A percentile compares a stretch with the other conserved stretches of the same genome.
Conservation (phyloP, 192 early-diverging fungal genomes). For the Rhizophagus clarus region DNA sequence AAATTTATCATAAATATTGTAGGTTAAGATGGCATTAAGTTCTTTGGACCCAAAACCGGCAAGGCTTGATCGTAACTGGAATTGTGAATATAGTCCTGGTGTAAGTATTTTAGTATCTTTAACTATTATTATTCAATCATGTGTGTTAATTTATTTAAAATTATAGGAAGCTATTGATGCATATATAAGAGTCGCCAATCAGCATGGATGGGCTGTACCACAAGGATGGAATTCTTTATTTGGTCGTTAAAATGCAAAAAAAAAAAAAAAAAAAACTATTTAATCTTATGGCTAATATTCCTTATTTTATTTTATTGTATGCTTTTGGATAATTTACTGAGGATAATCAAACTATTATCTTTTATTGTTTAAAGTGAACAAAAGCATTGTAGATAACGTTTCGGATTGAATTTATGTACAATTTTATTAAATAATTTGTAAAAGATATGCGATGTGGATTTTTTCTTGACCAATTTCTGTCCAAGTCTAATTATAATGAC, state of each 20-base stretch:
- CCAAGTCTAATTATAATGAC: too few relatives aligned
- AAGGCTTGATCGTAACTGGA: conserved; percentile 43
- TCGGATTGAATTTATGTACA: background rate
- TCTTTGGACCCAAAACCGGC: conserved; percentile 45
- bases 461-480: too few relatives aligned
- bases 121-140: background rate
- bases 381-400: background rate
- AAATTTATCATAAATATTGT: background rate
- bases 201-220: conserved; percentile 42
- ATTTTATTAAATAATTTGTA: too few relatives aligned
- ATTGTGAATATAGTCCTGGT: conserved; percentile 34
- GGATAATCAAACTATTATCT: background rate
- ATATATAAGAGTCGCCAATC: conserved; percentile 39
- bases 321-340: background rate
- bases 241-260: conserved; percentile 1
- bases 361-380: background rate
- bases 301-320: background rate
- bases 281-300: background rate
- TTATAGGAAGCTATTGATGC: conserved; percentile 42
- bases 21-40: conserved; percentile 39
- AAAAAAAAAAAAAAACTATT: background rate
- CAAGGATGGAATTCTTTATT: conserved; percentile 6
- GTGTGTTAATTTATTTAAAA: background rate
- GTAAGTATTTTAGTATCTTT: background rate
- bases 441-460: background rate